phyloP scores from a whole-genome alignment of 768 basidiomycete species.

The Gelatoporia subvermispora region DNA sequence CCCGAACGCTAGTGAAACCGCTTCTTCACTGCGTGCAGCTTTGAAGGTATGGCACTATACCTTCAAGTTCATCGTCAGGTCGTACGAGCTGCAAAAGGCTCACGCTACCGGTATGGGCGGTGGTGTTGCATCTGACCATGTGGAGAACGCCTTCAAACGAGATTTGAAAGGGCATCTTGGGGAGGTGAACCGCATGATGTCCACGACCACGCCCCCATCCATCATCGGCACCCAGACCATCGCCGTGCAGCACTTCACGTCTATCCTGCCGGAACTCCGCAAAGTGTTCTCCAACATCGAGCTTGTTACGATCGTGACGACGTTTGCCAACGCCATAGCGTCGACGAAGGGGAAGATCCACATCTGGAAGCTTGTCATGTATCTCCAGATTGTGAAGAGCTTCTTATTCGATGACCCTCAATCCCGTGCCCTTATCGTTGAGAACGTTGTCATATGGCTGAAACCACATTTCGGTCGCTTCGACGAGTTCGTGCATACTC shows the following conservation, averaged over 20 bases:
- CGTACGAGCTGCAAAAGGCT: constrained; percentile 80
- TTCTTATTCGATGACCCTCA: constrained; percentile 82
- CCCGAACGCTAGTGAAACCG: constrained; percentile 67
- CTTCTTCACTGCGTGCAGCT: constrained; percentile 77
- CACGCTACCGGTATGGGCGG: constrained; percentile 77
- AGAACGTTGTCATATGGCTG: constrained; percentile 88
- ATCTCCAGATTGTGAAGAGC: constrained; percentile 85
- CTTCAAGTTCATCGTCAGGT: constrained; percentile 91
- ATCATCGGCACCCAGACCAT: constrained; percentile 96
- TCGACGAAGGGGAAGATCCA: constrained; percentile 80
- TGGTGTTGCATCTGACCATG: constrained; percentile 79
- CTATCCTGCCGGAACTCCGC: constrained; percentile 82
- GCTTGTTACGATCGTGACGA: constrained; percentile 80
- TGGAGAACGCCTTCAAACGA: constrained; percentile 79
- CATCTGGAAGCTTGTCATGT: constrained; percentile 92
- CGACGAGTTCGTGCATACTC: constrained; percentile 70
- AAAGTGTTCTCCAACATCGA: constrained; percentile 79
- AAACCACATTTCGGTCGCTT: constrained; percentile 92
- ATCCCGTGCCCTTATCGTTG: constrained; percentile 75
- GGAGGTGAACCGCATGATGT: constrained; percentile 89
- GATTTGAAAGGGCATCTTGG: constrained; percentile 73
- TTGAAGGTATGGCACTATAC: constrained; percentile 97
- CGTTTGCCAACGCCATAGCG: constrained; percentile 81
- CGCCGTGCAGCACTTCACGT: constrained; percentile 88
- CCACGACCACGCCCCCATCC: constrained; percentile 66